Evolutionary conservation across 345 rosid species (phyloP).

Genomic region (Aquilaria sinensis): DNA sequence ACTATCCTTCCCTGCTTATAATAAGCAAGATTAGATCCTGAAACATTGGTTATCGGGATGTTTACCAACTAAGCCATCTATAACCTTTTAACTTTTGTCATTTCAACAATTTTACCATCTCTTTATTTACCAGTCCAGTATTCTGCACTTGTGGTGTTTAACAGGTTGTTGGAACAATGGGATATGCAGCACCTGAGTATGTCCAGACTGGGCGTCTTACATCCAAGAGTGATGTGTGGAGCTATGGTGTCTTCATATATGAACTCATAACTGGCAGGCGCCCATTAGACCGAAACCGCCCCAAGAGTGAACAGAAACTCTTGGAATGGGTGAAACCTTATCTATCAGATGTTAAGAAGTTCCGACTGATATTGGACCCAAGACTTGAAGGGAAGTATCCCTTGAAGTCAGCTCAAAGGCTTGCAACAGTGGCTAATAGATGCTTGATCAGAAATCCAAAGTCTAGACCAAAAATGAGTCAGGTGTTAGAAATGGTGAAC

Average conservation of each 20-base stretch:
- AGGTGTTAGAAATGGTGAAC: constrained; percentile 68
- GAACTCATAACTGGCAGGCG: constrained; percentile 89
- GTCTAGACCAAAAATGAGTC: constrained; percentile 87
- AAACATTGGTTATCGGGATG: too few species aligned
- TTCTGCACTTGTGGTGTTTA: neutral
- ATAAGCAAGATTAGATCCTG: too few species aligned
- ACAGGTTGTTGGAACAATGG: constrained; percentile 92
- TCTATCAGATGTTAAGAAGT: constrained; percentile 50
- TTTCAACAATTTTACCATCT: too few species aligned
- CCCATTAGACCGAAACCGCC: constrained; percentile 73
- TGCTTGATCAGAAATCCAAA: constrained; percentile 71
- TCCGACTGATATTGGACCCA: constrained; percentile 55
- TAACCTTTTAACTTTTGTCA: too few species aligned
- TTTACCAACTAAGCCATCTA: too few species aligned
- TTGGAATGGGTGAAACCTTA: constrained; percentile 83
- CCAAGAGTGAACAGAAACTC: constrained; percentile 79
- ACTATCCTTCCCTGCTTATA: too few species aligned
- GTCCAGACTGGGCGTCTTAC: constrained; percentile 80
- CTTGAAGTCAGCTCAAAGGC: constrained; percentile 49
- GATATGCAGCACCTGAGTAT: constrained; percentile 92
- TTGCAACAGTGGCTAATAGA: constrained; percentile 61
- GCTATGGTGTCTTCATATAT: constrained; percentile 88
- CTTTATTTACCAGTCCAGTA: too few species aligned
- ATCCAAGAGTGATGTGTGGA: constrained; percentile 82
- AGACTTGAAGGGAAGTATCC: constrained; percentile 52